Percentiles rank a stretch among this genome's conserved stretches.
Evolutionary conservation across 179 eudicot species (phyloP).

Genomic region (Beta macrorhiza): DNA sequence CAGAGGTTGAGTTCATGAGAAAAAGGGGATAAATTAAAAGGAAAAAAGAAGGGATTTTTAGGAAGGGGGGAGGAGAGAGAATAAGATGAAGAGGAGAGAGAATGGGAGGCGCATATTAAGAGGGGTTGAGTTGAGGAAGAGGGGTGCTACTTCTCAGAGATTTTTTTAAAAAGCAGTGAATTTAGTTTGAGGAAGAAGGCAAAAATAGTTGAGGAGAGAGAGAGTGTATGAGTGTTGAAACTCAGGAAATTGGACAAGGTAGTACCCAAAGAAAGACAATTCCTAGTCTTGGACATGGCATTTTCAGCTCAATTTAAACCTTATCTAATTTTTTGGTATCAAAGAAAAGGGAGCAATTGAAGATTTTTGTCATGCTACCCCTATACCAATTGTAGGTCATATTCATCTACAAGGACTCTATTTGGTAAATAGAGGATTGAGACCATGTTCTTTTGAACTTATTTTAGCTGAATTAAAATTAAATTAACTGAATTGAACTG

Average conservation of each 20-base stretch:
- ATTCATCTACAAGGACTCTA: too few relatives aligned
- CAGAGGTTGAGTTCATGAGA: slow-evolving; percentile 19
- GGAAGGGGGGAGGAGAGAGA: slow-evolving; percentile 15
- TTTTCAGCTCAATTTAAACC: not conserved
- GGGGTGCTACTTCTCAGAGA: not conserved
- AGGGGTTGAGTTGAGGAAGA: slow-evolving; percentile 12
- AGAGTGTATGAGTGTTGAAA: not conserved
- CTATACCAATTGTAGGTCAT: too few relatives aligned
- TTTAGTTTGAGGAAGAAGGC: slow-evolving; percentile 6
- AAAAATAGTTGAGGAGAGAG: not conserved
- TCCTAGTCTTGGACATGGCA: not conserved
- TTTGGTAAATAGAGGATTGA: too few relatives aligned
- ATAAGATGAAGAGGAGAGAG: slow-evolving; percentile 16
- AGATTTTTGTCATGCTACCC: too few relatives aligned
- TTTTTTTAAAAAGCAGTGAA: not conserved
- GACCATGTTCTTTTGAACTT: too few relatives aligned
- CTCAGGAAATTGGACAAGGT: slow-evolving; percentile 13
- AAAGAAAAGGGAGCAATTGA: too few relatives aligned
- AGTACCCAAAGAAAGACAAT: slow-evolving; percentile 14
- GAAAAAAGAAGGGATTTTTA: not conserved
- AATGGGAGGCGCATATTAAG: slow-evolving; percentile 31
- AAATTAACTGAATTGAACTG: too few relatives aligned
- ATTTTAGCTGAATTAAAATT: too few relatives aligned
- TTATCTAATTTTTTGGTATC: too few relatives aligned
- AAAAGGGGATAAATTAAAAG: not conserved